phyloP scores from a whole-genome alignment of 768 basidiomycete genomes.

The Guyanaporus albipodus region DNA sequence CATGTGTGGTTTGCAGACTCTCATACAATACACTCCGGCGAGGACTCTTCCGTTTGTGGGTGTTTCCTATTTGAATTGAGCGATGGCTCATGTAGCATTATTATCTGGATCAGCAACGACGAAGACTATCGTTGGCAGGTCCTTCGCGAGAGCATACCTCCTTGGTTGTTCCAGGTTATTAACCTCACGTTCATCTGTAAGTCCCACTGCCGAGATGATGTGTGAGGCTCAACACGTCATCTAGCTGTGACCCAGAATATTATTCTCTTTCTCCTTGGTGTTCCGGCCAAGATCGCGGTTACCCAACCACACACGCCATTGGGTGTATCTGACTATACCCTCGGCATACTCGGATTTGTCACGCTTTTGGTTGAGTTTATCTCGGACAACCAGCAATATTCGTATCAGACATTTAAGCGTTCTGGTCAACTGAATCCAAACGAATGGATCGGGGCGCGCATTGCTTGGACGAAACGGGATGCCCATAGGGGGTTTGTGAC shows the following conservation, averaged over 20 bases:
- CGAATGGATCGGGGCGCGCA: slow-evolving; percentile 64
- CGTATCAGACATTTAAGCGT: slow-evolving; percentile 77
- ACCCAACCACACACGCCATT: slow-evolving; percentile 52
- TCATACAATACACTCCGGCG: slow-evolving; percentile 81
- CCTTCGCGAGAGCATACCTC: slow-evolving; percentile 57
- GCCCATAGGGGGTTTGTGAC: slow-evolving; percentile 80
- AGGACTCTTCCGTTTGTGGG: slow-evolving; percentile 73
- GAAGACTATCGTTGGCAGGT: slow-evolving; percentile 94
- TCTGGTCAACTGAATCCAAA: slow-evolving; percentile 31
- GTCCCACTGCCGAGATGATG: slow-evolving; percentile 11
- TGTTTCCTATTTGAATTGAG: neutral
- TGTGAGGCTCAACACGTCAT: neutral
- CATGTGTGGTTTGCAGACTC: slow-evolving; percentile 40
- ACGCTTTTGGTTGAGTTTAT: slow-evolving; percentile 70
- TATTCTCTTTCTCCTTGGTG: slow-evolving; percentile 66
- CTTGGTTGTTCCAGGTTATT: slow-evolving; percentile 54
- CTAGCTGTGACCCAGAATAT: slow-evolving; percentile 73
- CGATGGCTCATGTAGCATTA: neutral
- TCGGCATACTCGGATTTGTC: slow-evolving; percentile 55
- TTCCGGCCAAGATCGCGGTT: slow-evolving; percentile 57
- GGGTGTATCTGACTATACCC: slow-evolving; percentile 54
- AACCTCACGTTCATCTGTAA: slow-evolving; percentile 65
- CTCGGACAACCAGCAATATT: slow-evolving; percentile 90
- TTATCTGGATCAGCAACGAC: slow-evolving; percentile 47
- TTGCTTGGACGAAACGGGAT: slow-evolving; percentile 66